Conservation (phyloP, 116 monocot genomes). For the Dioscorea cayenensis region DNA sequence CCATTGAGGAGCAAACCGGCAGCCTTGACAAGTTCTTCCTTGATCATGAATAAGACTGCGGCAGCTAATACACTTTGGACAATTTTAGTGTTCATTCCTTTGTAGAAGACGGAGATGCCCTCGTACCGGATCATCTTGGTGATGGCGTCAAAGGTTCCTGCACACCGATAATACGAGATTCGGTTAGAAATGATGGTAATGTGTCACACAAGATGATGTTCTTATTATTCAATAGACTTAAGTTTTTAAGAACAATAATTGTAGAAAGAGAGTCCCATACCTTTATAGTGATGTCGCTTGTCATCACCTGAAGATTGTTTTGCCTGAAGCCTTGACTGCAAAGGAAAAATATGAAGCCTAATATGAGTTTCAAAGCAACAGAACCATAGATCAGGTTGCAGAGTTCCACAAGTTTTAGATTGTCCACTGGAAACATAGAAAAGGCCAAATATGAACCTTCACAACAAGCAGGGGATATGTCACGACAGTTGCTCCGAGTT, state of each 20-base stretch:
- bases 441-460: constrained; percentile 37
- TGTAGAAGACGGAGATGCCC: constrained; percentile 57
- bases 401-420: too few relatives aligned
- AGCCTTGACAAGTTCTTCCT: constrained; percentile 84
- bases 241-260: not conserved
- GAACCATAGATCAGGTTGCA: too few relatives aligned
- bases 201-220: not conserved
- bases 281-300: constrained; percentile 65
- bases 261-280: constrained; percentile 10
- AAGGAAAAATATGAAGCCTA: not conserved
- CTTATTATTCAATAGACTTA: not conserved
- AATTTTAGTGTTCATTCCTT: constrained; percentile 86
- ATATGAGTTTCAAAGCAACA: not conserved
- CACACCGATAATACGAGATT: not conserved
- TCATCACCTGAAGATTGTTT: constrained; percentile 53
- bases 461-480: constrained; percentile 93
- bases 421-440: not conserved
- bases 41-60: constrained; percentile 78
- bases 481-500: constrained; percentile 68
- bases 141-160: constrained; percentile 82
- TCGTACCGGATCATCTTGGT: constrained; percentile 72
- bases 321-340: constrained; percentile 86
- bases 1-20: constrained; percentile 33
- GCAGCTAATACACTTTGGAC: constrained; percentile 84
- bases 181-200: not conserved